Evolutionary conservation across 2,329 filamentous ascomycete species (phyloP), one percentile per base, ranked within the genome.

Genomic region (Arthrobotrys sinensis): DNA sequence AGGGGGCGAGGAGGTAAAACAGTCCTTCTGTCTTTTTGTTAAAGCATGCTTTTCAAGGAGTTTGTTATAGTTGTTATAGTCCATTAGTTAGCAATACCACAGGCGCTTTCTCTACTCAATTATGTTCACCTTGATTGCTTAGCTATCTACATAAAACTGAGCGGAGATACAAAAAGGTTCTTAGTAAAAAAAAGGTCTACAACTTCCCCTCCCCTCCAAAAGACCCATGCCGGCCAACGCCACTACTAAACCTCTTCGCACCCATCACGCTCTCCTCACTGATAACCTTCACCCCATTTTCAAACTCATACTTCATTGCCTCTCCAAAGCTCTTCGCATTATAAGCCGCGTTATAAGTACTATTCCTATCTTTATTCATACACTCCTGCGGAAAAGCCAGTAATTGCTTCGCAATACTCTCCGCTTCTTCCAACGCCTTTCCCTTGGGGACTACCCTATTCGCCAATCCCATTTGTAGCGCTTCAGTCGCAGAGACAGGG

Each of bases 401-500:
- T 38, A 89, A 75, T 79, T 86, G 83, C 63, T 83, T 82, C 2
- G 88, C 88, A 63, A 89, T 83, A 40, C 83, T 83, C 46, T 83
- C 84, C 0, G 88, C 87, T 79, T 87, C 87, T 5, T 86, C 84
- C n/a, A 88, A 71, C 2, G 86, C 86, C 73, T 85, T 85, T 0
- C 87, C 88, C 75, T 86, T 86, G 0, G 85, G 84, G 0, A 98
- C 93, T 32, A 98, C 85, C 16, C 95, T 88, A 85, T 98, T 94
- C 55, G 93, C 95, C 36, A 99, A 0, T 95, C 96, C 16, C 97
- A 85, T 84, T 0, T 96, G 95, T 85, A 97, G 97, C 0, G 96
- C 93, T 86, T 98, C 96, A 1, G 92, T 86, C 0, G 90, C 95
- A 5, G 88, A 88, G 12, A 99, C 92, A 0, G 85, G 80, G 0